These are phyloP conservation scores for Calonectria pteridis DNA, from an alignment of 2,329 filamentous ascomycete genomes.

Conservation along the genomic window DNA sequence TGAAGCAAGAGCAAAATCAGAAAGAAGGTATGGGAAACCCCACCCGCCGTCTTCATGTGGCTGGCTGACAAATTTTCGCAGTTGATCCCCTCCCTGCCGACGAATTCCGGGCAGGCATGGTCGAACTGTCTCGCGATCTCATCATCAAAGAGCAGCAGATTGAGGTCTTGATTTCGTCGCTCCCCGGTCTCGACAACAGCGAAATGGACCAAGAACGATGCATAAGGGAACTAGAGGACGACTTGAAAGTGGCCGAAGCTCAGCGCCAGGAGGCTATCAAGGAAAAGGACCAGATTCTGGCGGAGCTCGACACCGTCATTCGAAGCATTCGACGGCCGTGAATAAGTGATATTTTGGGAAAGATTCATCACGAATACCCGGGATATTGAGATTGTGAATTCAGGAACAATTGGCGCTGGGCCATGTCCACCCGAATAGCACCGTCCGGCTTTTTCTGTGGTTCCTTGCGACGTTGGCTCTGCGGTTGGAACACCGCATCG, in stretches of 20 bases:
- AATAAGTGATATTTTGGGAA: conserved; percentile 31
- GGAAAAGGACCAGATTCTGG: conserved; percentile 72
- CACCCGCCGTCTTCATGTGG: neutral
- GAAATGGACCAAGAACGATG: conserved; percentile 80
- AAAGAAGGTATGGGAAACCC: conserved; percentile 59
- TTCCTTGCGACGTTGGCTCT: neutral
- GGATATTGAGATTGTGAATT: conserved; percentile 17
- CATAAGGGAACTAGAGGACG: conserved; percentile 74
- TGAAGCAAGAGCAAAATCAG: conserved; percentile 65
- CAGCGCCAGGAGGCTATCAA: conserved; percentile 73
- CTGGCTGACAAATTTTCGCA: conserved; percentile 42
- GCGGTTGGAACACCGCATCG: neutral
- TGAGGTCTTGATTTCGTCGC: conserved; percentile 78
- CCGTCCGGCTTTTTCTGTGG: neutral
- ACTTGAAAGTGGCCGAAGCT: conserved; percentile 72
- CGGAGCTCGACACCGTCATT: conserved; percentile 71
- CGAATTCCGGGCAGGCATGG: conserved; percentile 75
- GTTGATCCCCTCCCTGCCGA: conserved; percentile 73
- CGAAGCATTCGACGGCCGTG: conserved; percentile 70
- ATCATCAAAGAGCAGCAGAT: conserved; percentile 88
- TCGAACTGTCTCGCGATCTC: conserved; percentile 81
- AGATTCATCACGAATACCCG: neutral
- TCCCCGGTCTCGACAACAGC: conserved; percentile 84
- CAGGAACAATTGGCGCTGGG: neutral
- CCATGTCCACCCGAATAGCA: neutral